Conservation (phyloP, 106 monocot species). For the Narthecium ossifragum region DNA sequence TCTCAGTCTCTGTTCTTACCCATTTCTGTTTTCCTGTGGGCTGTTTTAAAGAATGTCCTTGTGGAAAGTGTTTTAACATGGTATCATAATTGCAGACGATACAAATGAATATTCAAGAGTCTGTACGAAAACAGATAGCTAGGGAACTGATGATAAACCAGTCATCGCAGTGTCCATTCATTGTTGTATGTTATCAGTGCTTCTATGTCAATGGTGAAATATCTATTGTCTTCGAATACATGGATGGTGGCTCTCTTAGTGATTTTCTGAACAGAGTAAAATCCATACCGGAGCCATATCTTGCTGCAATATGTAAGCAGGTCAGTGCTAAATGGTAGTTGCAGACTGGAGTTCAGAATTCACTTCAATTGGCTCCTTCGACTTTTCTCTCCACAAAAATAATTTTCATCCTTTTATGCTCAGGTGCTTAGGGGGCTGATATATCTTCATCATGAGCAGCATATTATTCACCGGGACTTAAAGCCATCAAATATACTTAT, state of each 20-base stretch:
- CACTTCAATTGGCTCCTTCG: no score
- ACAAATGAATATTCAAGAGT: slow-evolving; percentile 64
- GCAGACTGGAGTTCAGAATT: no score
- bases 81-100: slow-evolving; percentile 39
- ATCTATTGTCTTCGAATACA: slow-evolving; percentile 88
- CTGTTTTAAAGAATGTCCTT: neutral
- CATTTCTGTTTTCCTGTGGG: neutral
- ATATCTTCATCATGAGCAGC: slow-evolving; percentile 84
- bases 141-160: slow-evolving; percentile 79
- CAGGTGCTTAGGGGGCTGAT: slow-evolving; percentile 81
- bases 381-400: no score
- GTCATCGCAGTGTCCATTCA: slow-evolving; percentile 50
- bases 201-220: slow-evolving; percentile 82
- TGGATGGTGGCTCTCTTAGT: slow-evolving; percentile 88
- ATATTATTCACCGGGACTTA: slow-evolving; percentile 77
- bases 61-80: neutral
- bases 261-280: slow-evolving; percentile 68
- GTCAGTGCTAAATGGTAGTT: slow-evolving; percentile 30
- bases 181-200: slow-evolving; percentile 74
- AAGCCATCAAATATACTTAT: slow-evolving; percentile 91
- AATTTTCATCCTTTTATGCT: neutral
- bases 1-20: neutral
- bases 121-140: slow-evolving; percentile 50
- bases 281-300: slow-evolving; percentile 75
- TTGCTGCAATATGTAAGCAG: slow-evolving; percentile 89